Conservation (phyloP, 306 rosid species). For the Comarum palustre region DNA sequence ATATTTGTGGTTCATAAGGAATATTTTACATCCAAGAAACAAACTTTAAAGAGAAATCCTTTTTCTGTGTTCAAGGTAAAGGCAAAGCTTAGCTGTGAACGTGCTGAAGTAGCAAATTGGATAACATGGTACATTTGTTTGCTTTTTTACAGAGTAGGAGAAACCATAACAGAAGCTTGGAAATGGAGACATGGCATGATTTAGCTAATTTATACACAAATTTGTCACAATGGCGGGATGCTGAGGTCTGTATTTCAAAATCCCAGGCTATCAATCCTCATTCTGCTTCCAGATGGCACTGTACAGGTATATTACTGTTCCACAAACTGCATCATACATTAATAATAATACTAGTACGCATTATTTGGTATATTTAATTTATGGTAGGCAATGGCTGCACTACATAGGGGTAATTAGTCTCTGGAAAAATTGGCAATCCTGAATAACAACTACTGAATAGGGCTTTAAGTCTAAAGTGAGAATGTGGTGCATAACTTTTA, state of each 20-base stretch:
- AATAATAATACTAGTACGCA: background rate
- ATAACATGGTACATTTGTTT: slow-evolving; percentile 13
- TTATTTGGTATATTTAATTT: background rate
- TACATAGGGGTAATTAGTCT: background rate
- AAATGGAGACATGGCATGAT: slow-evolving; percentile 92
- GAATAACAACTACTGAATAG: background rate
- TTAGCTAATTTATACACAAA: slow-evolving; percentile 64
- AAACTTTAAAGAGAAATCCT: background rate
- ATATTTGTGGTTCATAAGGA: background rate
- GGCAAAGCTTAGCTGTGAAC: background rate
- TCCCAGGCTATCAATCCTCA: slow-evolving; percentile 68
- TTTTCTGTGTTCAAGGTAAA: background rate
- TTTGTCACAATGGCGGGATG: slow-evolving; percentile 77
- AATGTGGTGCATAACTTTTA: background rate
- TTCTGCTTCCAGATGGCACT: slow-evolving; percentile 86
- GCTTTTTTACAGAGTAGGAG: slow-evolving; percentile 43
- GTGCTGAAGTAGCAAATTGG: background rate
- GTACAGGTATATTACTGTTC: slow-evolving; percentile 48
- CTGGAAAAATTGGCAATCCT: background rate
- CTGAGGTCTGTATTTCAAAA: slow-evolving; percentile 81
- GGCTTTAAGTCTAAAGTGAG: background rate
- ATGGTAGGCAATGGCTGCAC: background rate
- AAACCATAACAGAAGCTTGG: slow-evolving; percentile 57
- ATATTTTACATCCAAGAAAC: background rate
- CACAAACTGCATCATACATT: background rate